Percentiles rank a stretch among this genome's conserved stretches.
These are phyloP conservation scores for Metrosideros polymorpha DNA, from an alignment of 441 rosid genomes.

Conservation along the genomic window DNA sequence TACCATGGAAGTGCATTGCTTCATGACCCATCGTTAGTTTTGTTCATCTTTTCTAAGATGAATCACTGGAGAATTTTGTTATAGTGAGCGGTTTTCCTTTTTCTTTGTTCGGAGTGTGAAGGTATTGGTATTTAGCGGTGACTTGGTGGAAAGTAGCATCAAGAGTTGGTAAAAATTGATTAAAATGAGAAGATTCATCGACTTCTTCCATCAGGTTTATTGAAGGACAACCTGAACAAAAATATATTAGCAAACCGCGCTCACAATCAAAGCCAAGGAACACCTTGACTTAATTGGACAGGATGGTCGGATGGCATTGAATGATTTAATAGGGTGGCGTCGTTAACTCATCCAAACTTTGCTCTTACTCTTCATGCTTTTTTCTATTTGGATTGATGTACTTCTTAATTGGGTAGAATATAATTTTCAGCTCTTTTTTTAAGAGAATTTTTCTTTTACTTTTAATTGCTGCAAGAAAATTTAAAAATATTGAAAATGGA, in stretches of 20 bases:
- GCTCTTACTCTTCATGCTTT: neutral
- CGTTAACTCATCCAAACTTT: neutral
- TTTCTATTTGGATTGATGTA: neutral
- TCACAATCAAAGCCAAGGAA: neutral
- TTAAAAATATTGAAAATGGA: neutral
- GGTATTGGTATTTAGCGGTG: neutral
- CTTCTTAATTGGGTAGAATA: neutral
- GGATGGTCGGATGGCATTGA: too few species aligned
- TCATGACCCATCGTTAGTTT: neutral
- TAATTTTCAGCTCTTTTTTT: neutral
- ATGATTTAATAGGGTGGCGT: neutral
- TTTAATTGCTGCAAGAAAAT: neutral
- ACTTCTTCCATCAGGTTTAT: neutral
- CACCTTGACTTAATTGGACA: too few species aligned
- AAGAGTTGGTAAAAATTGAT: neutral
- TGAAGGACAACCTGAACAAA: neutral
- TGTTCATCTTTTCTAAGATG: neutral
- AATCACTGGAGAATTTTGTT: neutral
- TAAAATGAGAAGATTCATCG: neutral
- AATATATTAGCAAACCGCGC: neutral
- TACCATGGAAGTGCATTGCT: neutral
- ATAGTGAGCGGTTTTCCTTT: fast-evolving
- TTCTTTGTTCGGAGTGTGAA: neutral
- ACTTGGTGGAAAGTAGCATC: neutral
- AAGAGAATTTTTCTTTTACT: neutral